Evolutionary conservation across 2,329 filamentous ascomycete species (phyloP), one percentile per base, ranked within the genome.

Genomic region (Harringtonia aguacate): DNA sequence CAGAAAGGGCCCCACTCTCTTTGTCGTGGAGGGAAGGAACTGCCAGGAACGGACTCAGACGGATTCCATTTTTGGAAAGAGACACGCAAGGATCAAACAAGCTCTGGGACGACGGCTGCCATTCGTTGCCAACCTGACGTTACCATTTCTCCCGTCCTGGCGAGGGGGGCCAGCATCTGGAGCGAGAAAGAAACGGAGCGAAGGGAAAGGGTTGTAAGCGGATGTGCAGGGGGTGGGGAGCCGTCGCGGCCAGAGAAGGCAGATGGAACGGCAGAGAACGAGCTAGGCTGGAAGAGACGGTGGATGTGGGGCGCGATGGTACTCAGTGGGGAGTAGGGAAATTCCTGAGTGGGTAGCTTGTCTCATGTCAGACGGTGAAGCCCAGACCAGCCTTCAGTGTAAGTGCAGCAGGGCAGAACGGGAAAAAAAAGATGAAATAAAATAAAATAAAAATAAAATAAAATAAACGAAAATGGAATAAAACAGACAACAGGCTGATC

Each of bases 31-130:
- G 28, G 15, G 20, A 20, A 13, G 14, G 15, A 7, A 20, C 13
- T 12, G 15, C 53, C 54, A 57, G 53, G 53, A 52, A 53, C 49
- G 49, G 53, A 45, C 47, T 52, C 51, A 47, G 53, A 48, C 48
- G 43, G 47, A 35, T 37, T 42, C 56, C 55, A 51, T 50, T 58
- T 60, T 55, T 55, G 58, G 55, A 55, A 55, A 48, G 56, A 52
- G 53, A 52, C 47, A 51, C 33, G 29, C 51, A 56, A 55, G 54
- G 53, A 49, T 58, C 53, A 53, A 55, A 55, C 51, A 53, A 41
- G 27, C 38, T 29, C 7, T 33, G 36, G 29, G 15, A 5, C 22
- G 28, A 31, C 24, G 24, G 10, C 24, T 27, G 24, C 24, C 24
- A 10, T 27, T 27, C 24, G 24, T 10, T 7, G 24, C 6, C 24